A percentile compares a stretch with the other conserved stretches of the same genome.
These are phyloP conservation scores for Eimeria sp. DNA, from an alignment of 169 alveolate genomes.

Conservation along the genomic window DNA sequence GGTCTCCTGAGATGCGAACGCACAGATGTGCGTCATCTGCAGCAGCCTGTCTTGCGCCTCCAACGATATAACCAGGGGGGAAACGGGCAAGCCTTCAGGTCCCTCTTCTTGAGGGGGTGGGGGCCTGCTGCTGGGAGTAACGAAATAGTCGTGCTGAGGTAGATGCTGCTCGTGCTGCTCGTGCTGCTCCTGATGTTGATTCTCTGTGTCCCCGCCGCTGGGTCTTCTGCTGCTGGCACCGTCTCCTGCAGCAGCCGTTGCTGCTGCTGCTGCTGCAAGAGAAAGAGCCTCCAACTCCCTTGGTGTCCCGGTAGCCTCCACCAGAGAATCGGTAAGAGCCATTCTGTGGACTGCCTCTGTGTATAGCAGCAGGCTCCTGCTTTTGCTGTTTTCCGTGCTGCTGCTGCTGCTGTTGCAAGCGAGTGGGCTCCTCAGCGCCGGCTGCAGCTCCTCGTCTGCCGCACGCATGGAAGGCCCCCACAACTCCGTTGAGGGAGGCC, in stretches of 20 bases:
- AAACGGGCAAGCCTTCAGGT: not conserved
- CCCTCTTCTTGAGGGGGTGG: not conserved
- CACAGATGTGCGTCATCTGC: conserved; percentile 51
- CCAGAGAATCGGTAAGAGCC: not conserved
- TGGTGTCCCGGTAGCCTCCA: not conserved
- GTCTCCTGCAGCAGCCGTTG: not conserved
- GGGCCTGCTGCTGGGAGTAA: not conserved
- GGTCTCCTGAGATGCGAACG: not conserved
- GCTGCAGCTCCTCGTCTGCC: conserved; percentile 3
- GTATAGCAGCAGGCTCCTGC: not conserved
- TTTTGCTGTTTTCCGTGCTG: not conserved
- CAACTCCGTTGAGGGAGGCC: not conserved
- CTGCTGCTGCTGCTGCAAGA: not conserved
- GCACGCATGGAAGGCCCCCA: not conserved
- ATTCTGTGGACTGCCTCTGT: not conserved
- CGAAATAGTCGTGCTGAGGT: not conserved
- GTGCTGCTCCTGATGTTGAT: conserved; percentile 19
- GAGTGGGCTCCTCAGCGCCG: not conserved
- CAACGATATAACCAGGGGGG: conserved; percentile 5
- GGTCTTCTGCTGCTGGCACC: not conserved
- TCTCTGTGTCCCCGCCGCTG: not conserved
- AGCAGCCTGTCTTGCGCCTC: conserved; percentile 24
- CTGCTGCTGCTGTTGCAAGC: conserved; percentile 16
- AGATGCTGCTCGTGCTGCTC: not conserved
- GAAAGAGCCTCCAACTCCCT: conserved; percentile 17